phyloP scores from a whole-genome alignment of 805 yeast species.

The Wickerhamomyces alni region DNA sequence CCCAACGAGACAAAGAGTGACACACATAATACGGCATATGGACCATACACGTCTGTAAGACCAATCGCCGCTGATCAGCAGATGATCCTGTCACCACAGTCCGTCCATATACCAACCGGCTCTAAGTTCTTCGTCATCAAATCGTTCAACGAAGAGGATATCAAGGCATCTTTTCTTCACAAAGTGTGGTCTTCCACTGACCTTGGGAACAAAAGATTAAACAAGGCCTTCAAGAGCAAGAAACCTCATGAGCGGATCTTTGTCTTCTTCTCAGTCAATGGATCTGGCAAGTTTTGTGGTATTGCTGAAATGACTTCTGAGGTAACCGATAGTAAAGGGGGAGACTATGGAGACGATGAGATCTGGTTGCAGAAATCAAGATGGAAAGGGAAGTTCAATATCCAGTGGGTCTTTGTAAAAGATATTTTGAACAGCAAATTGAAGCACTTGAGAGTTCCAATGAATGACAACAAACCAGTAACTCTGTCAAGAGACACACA shows the following conservation, averaged over 20 bases:
- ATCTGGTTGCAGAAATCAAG: slow-evolving; percentile 42
- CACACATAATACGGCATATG: too few species aligned
- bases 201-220: slow-evolving; percentile 47
- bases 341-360: slow-evolving; percentile 22
- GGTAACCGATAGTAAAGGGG: slow-evolving; percentile 25
- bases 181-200: slow-evolving; percentile 57
- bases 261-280: slow-evolving; percentile 53
- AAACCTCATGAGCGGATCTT: slow-evolving; percentile 29
- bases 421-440: slow-evolving; percentile 45
- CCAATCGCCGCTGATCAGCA: too few species aligned
- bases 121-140: slow-evolving; percentile 47
- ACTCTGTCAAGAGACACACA: slow-evolving; percentile 60
- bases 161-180: slow-evolving; percentile 41
- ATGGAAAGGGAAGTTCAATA: slow-evolving; percentile 48
- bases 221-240: slow-evolving; percentile 31
- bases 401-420: slow-evolving; percentile 46
- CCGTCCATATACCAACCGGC: slow-evolving; percentile 22
- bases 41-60: background rate
- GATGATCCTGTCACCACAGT: slow-evolving; percentile 11
- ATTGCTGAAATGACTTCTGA: slow-evolving; percentile 45
- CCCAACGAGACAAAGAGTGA: too few species aligned
- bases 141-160: slow-evolving; percentile 43
- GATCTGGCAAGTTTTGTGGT: slow-evolving; percentile 53
- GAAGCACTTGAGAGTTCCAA: slow-evolving; percentile 37
- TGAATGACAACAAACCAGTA: slow-evolving; percentile 44